phyloP scores from a whole-genome alignment of 2,329 filamentous ascomycete species.

The Emydomyces testavorans region DNA sequence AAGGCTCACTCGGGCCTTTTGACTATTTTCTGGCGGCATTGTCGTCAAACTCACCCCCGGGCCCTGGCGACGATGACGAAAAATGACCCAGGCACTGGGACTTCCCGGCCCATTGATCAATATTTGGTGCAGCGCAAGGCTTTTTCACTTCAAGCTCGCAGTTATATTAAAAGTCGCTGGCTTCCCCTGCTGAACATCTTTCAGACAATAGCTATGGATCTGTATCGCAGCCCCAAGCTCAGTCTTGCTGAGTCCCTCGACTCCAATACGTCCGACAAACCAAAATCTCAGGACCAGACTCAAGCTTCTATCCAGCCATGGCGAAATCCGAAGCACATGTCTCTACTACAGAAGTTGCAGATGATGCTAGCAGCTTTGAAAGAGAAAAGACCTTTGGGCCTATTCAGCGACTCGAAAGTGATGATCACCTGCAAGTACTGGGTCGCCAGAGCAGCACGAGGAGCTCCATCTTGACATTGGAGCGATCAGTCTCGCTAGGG shows the following conservation, averaged over 20 bases:
- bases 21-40: too few relatives aligned
- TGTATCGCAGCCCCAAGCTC: neutral
- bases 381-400: slow-evolving; percentile 8
- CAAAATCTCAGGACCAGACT: neutral
- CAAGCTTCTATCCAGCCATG: slow-evolving; percentile 3
- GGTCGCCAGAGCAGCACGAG: slow-evolving; percentile 4
- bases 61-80: too few relatives aligned
- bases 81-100: too few relatives aligned
- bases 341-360: neutral
- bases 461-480: slow-evolving; percentile 11
- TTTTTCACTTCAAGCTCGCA: too few relatives aligned
- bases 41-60: too few relatives aligned
- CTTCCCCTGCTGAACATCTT: too few relatives aligned
- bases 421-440: neutral
- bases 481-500: slow-evolving; percentile 12
- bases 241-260: neutral
- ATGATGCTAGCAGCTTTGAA: neutral
- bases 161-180: too few relatives aligned
- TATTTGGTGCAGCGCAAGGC: too few relatives aligned
- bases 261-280: neutral
- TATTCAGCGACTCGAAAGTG: neutral
- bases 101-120: too few relatives aligned
- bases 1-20: too few relatives aligned
- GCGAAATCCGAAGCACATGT: neutral
- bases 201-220: neutral